These are phyloP conservation scores for Neurospora terricola DNA, from an alignment of 495 filamentous ascomycete genomes.

Conservation along the genomic window DNA sequence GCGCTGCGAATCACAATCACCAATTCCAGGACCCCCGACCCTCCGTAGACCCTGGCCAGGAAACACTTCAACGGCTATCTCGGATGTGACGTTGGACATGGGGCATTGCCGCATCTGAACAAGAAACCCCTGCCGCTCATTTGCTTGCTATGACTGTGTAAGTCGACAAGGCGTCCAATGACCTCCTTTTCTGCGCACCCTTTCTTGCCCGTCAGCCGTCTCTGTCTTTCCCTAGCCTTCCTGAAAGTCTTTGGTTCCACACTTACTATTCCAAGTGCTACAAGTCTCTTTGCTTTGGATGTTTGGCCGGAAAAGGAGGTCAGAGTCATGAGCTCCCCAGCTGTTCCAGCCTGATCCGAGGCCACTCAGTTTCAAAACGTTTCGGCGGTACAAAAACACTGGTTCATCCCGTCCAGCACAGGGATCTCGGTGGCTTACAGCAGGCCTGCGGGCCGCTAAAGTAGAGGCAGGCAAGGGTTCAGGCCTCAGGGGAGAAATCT, in stretches of 20 bases:
- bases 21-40: background rate
- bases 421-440: background rate
- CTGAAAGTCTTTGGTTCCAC: background rate
- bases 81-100: constrained; percentile 1
- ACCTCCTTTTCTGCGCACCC: background rate
- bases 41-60: background rate
- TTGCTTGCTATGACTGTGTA: background rate
- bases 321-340: background rate
- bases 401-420: background rate
- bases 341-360: background rate
- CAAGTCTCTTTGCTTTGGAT: background rate
- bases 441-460: background rate
- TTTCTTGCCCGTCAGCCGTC: background rate
- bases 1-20: background rate
- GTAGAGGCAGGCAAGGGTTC: background rate
- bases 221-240: background rate
- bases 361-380: background rate
- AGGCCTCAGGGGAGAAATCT: background rate
- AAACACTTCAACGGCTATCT: background rate
- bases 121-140: background rate
- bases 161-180: background rate
- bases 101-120: constrained; percentile 1
- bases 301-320: background rate
- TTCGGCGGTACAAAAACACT: background rate
- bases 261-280: background rate